These are phyloP conservation scores for Rhizoclosmatium globosum DNA, from an alignment of 192 early-diverging fungal species.

Conservation along the genomic window DNA sequence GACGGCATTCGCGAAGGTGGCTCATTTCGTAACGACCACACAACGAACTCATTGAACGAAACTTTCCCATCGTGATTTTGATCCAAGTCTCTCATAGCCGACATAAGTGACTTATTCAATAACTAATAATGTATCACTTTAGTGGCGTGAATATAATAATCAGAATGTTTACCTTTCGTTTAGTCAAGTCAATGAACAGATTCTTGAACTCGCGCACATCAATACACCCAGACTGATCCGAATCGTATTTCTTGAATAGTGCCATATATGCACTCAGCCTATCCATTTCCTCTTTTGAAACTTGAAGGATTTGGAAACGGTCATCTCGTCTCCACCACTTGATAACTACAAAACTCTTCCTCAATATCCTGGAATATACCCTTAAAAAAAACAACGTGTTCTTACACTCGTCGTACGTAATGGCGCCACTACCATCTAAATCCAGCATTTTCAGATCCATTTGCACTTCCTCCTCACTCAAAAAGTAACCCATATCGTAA, in stretches of 20 bases:
- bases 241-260: conserved; percentile 38
- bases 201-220: conserved; percentile 50
- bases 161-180: conserved; percentile 29
- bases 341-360: conserved; percentile 35
- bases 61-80: conserved; percentile 46
- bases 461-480: conserved; percentile 39
- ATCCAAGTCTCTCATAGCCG: conserved; percentile 44
- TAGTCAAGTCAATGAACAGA: conserved; percentile 44
- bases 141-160: background rate
- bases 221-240: conserved; percentile 41
- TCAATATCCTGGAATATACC: background rate
- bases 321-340: conserved; percentile 50
- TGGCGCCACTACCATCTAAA: conserved; percentile 22
- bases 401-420: conserved; percentile 31
- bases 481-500: conserved; percentile 51
- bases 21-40: conserved; percentile 22
- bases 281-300: conserved; percentile 15
- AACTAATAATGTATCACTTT: background rate
- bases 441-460: conserved; percentile 45
- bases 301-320: conserved; percentile 44
- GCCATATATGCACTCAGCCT: conserved; percentile 20
- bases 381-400: background rate
- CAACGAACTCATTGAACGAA: conserved; percentile 51
- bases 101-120: conserved; percentile 43
- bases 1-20: background rate